Evolutionary conservation across 2,329 filamentous ascomycete genomes (phyloP), one percentile per base, ranked within the genome.

Genomic region (Hortaea werneckii): DNA sequence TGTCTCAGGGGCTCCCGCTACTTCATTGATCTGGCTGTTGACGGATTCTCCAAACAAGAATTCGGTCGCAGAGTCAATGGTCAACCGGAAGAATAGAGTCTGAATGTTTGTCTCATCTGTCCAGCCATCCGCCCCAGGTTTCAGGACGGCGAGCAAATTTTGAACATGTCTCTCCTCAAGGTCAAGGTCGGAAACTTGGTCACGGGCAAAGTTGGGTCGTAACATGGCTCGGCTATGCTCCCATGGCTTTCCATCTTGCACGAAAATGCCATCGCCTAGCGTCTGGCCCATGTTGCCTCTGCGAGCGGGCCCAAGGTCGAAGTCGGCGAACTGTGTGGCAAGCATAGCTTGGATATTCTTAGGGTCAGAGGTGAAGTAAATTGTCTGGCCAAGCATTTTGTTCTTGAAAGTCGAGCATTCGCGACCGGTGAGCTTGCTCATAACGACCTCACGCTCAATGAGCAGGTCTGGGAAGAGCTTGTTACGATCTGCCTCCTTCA

Each of bases 41-140:
- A 65, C 59, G 6, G 56, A 68, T 47, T 71, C 64, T 50, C 71
- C 69, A 54, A 73, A 72, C 10, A 52, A 60, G 48, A 74, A 73
- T 38, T 73, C 70, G 2, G 69, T 72, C 0, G 71, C 69, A n/a
- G 68, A 65, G 50, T 74, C 71, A 46, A 74, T 67, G 1, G 71
- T 74, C 8, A 73, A 49, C n/a, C 64, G 59, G 62, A 73, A 73
- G 60, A 74, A 73, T 10, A 73, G 61, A 9, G 54, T 51, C 34
- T 64, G 60, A n/a, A 64, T 53, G 40, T 64, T 52, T 9, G 54
- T 51, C 28, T 54, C 55, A 5, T 49, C 49, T n/a, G 60, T 63
- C 60, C 60, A 64, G 37, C 59, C 57, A 42, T 54, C 54, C 26
- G 38, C 40, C 13, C 54, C 42, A 0, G 53, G 47, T 0, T 58